A percentile compares a stretch with the other conserved stretches of the same genome.
Conservation (phyloP, 352 stramenopile genomes). For the Thraustotheca clavata region DNA sequence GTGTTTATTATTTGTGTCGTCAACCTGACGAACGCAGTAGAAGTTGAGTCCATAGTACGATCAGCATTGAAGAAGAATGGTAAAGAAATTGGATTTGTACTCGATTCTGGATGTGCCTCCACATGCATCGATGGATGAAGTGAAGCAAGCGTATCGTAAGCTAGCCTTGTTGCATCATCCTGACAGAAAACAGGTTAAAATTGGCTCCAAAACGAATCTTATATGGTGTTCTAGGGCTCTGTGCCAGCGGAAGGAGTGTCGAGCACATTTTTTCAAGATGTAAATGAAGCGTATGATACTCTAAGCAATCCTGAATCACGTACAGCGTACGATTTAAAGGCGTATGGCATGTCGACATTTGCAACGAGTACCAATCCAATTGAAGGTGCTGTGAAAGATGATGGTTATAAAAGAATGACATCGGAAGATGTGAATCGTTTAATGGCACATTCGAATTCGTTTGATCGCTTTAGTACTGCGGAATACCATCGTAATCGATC, state of each 20-base stretch:
- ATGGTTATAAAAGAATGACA: slow-evolving; percentile 57
- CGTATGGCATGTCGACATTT: slow-evolving; percentile 45
- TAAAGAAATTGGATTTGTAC: slow-evolving; percentile 7
- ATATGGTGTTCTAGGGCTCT: background rate
- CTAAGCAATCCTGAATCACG: slow-evolving; percentile 40
- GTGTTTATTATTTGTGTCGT: background rate
- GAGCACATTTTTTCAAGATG: slow-evolving; percentile 28
- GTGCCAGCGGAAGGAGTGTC: slow-evolving; percentile 1
- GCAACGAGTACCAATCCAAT: slow-evolving; percentile 22
- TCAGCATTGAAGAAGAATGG: no score
- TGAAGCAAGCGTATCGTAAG: slow-evolving; percentile 19
- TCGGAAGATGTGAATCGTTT: slow-evolving; percentile 63
- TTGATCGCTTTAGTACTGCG: slow-evolving; percentile 69
- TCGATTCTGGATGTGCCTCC: slow-evolving; percentile 8
- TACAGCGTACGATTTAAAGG: slow-evolving; percentile 61
- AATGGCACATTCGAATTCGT: slow-evolving; percentile 59
- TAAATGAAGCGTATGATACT: slow-evolving; percentile 68
- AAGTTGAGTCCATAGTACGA: background rate
- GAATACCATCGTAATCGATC: slow-evolving; percentile 57
- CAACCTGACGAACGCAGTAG: background rate
- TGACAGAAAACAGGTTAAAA: slow-evolving; percentile 45
- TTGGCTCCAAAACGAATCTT: slow-evolving; percentile 14
- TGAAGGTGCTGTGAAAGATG: slow-evolving; percentile 28
- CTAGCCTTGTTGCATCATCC: slow-evolving; percentile 57
- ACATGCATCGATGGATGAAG: slow-evolving; percentile 18